These are phyloP conservation scores for Helianthus annuus DNA, from an alignment of 129 eudicot genomes.

Conservation along the genomic window DNA sequence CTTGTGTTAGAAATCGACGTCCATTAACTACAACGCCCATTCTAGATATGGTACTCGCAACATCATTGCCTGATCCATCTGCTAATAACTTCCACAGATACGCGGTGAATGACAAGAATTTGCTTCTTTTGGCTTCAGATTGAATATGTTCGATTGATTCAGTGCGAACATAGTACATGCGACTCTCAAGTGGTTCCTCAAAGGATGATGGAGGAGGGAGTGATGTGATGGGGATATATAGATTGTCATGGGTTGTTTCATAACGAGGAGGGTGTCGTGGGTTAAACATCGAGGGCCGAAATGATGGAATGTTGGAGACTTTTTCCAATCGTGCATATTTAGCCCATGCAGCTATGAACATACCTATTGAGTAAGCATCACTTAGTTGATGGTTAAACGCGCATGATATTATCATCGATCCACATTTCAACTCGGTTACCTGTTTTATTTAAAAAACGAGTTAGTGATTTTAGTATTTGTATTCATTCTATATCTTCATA, in stretches of 20 bases:
- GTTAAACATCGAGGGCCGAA: constrained; percentile 42
- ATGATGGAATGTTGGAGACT: constrained; percentile 29
- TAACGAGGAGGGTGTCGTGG: constrained; percentile 39
- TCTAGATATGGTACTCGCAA: constrained; percentile 15
- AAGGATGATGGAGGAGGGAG: constrained; percentile 26
- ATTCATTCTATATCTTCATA: background rate
- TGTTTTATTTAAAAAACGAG: constrained; percentile 16
- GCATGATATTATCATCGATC: constrained; percentile 46
- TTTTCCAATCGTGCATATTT: constrained; percentile 30
- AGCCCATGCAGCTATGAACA: constrained; percentile 53
- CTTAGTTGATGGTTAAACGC: constrained; percentile 46
- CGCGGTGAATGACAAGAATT: constrained; percentile 39
- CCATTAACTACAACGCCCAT: constrained; percentile 54
- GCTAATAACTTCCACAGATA: constrained; percentile 45
- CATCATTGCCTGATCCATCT: background rate
- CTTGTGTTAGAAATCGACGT: constrained; percentile 16
- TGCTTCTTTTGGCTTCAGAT: constrained; percentile 31
- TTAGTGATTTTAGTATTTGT: background rate
- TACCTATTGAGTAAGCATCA: constrained; percentile 47
- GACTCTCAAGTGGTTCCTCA: constrained; percentile 28
- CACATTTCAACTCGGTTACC: constrained; percentile 53
- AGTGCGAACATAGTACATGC: constrained; percentile 28
- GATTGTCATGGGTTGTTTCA: constrained; percentile 27
- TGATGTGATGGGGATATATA: constrained; percentile 35
- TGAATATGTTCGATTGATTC: constrained; percentile 37